Percentiles rank a stretch among this genome's conserved stretches.
phyloP scores from a whole-genome alignment of 2,329 filamentous ascomycete genomes.

The Incumbomyces lentus region DNA sequence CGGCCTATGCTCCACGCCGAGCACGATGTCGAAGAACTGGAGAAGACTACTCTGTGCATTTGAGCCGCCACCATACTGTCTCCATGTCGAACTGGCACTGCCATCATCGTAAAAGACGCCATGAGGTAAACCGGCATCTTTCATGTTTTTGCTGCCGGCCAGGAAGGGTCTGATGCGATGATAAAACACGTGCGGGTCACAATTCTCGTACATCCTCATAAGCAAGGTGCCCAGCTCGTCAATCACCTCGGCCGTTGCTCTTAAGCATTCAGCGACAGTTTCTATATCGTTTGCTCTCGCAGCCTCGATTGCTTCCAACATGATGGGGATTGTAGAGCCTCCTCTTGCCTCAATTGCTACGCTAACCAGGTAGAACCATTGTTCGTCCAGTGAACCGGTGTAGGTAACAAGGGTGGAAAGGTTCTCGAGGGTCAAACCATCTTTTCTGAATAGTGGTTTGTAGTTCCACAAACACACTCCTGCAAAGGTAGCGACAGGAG shows the following conservation, averaged over 20 bases:
- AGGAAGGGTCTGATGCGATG: conserved; percentile 92
- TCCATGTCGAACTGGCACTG: conserved; percentile 56
- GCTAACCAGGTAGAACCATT: conserved; percentile 96
- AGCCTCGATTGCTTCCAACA: conserved; percentile 77
- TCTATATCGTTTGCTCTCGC: conserved; percentile 58
- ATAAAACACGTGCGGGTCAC: conserved; percentile 90
- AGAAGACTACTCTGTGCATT: conserved; percentile 96
- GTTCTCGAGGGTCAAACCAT: conserved; percentile 78
- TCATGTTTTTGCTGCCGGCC: conserved; percentile 96
- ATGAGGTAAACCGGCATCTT: conserved; percentile 75
- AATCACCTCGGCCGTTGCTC: conserved; percentile 71
- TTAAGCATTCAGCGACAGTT: conserved; percentile 68
- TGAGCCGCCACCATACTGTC: conserved; percentile 84
- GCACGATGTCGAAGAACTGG: conserved; percentile 89
- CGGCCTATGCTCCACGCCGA: conserved; percentile 81
- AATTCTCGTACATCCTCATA: conserved; percentile 87
- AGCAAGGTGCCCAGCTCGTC: conserved; percentile 73
- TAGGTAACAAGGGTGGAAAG: conserved; percentile 81
- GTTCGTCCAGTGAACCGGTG: conserved; percentile 89
- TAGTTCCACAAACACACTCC: conserved; percentile 94
- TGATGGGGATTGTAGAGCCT: conserved; percentile 74
- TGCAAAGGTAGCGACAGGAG: conserved; percentile 88
- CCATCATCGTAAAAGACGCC: conserved; percentile 84
- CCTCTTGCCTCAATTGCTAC: conserved; percentile 91
- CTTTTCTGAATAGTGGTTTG: conserved; percentile 76